Evolutionary conservation across 768 basidiomycete species (phyloP).

Genomic region (Rhodocollybia butyracea): DNA sequence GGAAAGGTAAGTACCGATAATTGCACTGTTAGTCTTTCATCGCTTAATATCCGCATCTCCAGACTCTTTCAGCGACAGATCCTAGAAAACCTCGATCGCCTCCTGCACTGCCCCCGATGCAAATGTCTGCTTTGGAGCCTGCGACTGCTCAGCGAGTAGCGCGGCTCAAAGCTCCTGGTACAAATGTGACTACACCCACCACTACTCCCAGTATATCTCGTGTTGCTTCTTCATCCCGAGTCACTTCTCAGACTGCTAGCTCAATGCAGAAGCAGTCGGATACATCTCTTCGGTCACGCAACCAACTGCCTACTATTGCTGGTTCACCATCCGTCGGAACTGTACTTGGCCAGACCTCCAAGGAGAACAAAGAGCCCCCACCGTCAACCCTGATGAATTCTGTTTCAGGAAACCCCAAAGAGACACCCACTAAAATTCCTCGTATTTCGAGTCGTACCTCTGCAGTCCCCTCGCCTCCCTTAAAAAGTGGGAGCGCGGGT

Average conservation of each 20-base stretch:
- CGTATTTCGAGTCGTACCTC: conserved; percentile 87
- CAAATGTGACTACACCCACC: conserved; percentile 31
- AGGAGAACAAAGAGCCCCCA: conserved; percentile 55
- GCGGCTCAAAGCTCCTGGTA: conserved; percentile 61
- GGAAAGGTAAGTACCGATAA: conserved; percentile 67
- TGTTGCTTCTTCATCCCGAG: conserved; percentile 48
- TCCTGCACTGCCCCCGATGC: conserved; percentile 83
- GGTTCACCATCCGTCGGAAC: conserved; percentile 89
- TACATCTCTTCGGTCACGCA: conserved; percentile 67
- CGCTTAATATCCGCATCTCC: conserved; percentile 10
- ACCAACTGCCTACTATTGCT: conserved; percentile 85
- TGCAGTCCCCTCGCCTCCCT: conserved; percentile 67
- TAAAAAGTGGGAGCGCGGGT: conserved; percentile 46
- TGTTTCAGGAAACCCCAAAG: conserved; percentile 56
- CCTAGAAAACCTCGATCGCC: conserved; percentile 70
- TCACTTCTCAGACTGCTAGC: conserved; percentile 80
- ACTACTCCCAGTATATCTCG: conserved; percentile 8
- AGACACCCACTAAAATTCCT: conserved; percentile 91
- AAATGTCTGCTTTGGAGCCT: conserved; percentile 80
- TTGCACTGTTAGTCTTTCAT: conserved; percentile 13
- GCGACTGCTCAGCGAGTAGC: conserved; percentile 84
- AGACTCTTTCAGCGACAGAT: conserved; percentile 86
- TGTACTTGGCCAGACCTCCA: conserved; percentile 43
- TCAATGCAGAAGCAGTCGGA: conserved; percentile 89
- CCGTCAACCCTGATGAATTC: conserved; percentile 54